Evolutionary conservation across 78 protist genomes (phyloP), one percentile per base, ranked within the genome.

Genomic region (Capsaspora owczarzaki): DNA sequence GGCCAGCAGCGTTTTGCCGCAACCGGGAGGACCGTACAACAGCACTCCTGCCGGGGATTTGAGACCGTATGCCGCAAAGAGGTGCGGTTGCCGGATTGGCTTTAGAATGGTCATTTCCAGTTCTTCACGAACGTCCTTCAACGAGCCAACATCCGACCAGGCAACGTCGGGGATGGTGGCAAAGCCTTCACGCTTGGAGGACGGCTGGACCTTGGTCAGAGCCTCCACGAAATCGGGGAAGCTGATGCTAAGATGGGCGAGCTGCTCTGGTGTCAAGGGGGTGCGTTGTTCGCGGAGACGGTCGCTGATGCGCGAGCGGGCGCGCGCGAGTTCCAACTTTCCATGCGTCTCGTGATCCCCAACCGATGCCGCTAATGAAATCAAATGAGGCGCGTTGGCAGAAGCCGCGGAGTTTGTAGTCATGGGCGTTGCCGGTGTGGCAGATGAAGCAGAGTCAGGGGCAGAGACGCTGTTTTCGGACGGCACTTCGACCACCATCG

Each of bases 1-100:
- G 35, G 98, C 99, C 19, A 97, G 70, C 25, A 96, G 83, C 14
- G 99, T 98, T 82, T 98, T 98, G 74, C 99, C 99, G 80, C 99
- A 97, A 35, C 99, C 99, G 3, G 99, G 99, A 20, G 99, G 99
- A 14, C 99, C 86, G 60, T 74, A 85, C 33, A 85, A 75, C 61
- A 85, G 76, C 29, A 85, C 84, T 14, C 89, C 89, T 0, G 82
- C 43, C 12, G 84, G 81, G 27, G 38, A 0, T 8, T 41, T 31
- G 56, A 68, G 0, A 23, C 87, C 82, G 27, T 61, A 4, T 22
- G 1, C n/a, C 42, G 33, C 75, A 37, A 47, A 79, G 42, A 0
- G 56, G 40, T 79, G 75, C 8, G 89, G 84, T 25, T 0, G 0
- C 3, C 71, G 77, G 33, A 91, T 79, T 22, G 95, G 95, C 61